Conservation (phyloP, 805 yeast genomes). For the Monosporozyma solicola region DNA sequence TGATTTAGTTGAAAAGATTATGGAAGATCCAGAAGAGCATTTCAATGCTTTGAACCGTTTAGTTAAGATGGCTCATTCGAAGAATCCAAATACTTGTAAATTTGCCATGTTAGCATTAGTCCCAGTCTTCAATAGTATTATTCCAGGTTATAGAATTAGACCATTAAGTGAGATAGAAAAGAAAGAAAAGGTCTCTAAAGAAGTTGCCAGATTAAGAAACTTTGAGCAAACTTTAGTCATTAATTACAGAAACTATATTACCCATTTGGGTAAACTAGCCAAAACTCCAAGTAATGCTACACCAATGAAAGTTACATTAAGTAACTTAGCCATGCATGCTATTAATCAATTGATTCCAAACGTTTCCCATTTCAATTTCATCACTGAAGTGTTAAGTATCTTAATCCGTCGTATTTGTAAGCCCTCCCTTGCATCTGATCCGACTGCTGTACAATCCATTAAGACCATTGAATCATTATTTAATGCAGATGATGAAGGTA, state of each 20-base stretch:
- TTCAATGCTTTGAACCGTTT: conserved; percentile 54
- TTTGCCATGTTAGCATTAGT: conserved; percentile 70
- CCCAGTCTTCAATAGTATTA: conserved; percentile 73
- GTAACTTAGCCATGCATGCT: conserved; percentile 59
- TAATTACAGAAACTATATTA: conserved; percentile 61
- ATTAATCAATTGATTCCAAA: conserved; percentile 67
- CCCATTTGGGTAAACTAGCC: conserved; percentile 38
- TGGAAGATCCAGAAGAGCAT: conserved; percentile 87
- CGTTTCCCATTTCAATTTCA: conserved; percentile 70
- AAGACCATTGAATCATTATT: conserved; percentile 61
- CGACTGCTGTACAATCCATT: conserved; percentile 49
- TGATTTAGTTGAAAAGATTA: conserved; percentile 60
- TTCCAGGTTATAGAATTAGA: conserved; percentile 83
- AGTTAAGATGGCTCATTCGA: conserved; percentile 60
- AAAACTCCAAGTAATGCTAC: conserved; percentile 31
- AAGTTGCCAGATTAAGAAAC: conserved; percentile 64
- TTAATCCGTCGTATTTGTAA: conserved; percentile 60
- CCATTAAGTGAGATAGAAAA: conserved; percentile 74
- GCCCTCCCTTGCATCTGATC: conserved; percentile 39
- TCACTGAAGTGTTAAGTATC: conserved; percentile 63
- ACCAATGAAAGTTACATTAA: conserved; percentile 30
- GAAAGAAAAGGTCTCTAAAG: conserved; percentile 74
- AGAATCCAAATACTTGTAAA: conserved; percentile 56
- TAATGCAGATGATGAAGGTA: conserved; percentile 75
- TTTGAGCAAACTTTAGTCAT: conserved; percentile 73